phyloP scores from a whole-genome alignment of 2,329 filamentous ascomycete genomes.

The Colletotrichum karsti region DNA sequence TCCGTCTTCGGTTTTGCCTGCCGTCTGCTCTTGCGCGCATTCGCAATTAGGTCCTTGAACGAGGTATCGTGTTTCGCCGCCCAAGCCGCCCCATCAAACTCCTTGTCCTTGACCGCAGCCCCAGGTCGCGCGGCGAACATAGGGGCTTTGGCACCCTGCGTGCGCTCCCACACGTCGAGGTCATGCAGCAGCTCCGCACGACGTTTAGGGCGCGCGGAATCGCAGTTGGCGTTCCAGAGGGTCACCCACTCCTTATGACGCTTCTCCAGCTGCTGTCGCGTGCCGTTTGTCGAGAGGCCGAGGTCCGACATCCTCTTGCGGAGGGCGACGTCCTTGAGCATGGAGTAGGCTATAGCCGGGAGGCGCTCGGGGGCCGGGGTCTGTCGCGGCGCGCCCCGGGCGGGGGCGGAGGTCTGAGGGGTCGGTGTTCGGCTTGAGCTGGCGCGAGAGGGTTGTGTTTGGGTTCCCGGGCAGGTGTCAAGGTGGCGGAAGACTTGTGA shows the following conservation, averaged over 20 bases:
- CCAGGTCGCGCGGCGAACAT: constrained; percentile 37
- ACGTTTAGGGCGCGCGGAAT: constrained; percentile 76
- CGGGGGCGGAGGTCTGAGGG: constrained; percentile 1
- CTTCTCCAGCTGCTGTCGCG: constrained; percentile 74
- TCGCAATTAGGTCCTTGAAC: constrained; percentile 83
- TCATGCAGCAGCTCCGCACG: constrained; percentile 80
- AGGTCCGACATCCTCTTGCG: constrained; percentile 84
- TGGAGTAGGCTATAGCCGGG: constrained; percentile 84
- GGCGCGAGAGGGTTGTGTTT: neutral
- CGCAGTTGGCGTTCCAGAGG: constrained; percentile 96
- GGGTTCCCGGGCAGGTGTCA: constrained; percentile 66
- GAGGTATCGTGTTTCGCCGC: constrained; percentile 75
- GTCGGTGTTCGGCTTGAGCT: neutral
- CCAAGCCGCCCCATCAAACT: constrained; percentile 86
- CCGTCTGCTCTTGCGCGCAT: constrained; percentile 68
- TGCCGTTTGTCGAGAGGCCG: constrained; percentile 77
- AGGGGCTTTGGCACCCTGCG: constrained; percentile 71
- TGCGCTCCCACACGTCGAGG: constrained; percentile 86
- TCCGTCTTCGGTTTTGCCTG: constrained; percentile 43
- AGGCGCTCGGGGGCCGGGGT: constrained; percentile 64
- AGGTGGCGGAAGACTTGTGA: constrained; percentile 82
- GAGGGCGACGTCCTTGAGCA: constrained; percentile 82
- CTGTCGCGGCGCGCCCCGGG: constrained; percentile 45
- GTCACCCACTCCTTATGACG: constrained; percentile 95
- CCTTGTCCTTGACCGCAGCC: constrained; percentile 77